Percentiles rank a stretch among this genome's conserved stretches.
Conservation (phyloP, 495 filamentous ascomycete genomes). For the Viridothelium virens region DNA sequence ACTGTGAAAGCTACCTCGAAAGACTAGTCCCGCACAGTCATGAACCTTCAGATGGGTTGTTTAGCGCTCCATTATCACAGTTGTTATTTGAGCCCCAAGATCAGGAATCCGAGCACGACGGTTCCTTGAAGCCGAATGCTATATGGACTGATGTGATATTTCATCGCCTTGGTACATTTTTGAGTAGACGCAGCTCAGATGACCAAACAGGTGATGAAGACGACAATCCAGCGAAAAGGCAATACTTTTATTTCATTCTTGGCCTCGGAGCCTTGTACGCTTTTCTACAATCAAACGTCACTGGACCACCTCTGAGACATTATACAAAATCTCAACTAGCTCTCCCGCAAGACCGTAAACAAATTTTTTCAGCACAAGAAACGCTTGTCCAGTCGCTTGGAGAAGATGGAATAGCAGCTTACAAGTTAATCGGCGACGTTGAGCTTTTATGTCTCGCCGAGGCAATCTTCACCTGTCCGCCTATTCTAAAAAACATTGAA, state of each 20-base stretch:
- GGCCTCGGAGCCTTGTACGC: conserved; percentile 65
- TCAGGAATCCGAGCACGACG: background rate
- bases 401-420: conserved; percentile 78
- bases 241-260: conserved; percentile 45
- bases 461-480: conserved; percentile 51
- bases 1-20: background rate
- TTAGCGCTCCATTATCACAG: background rate
- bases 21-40: background rate
- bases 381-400: conserved; percentile 55
- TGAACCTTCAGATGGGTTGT: background rate
- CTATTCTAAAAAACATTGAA: conserved; percentile 37
- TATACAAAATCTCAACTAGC: conserved; percentile 43
- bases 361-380: conserved; percentile 34
- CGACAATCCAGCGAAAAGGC: conserved; percentile 29
- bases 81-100: background rate
- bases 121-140: conserved; percentile 3
- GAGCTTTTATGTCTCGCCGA: conserved; percentile 76
- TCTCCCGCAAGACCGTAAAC: conserved; percentile 25
- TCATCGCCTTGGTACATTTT: conserved; percentile 30
- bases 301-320: conserved; percentile 69
- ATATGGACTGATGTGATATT: conserved; percentile 36
- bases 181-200: conserved; percentile 21
- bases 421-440: conserved; percentile 71
- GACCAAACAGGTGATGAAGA: background rate
- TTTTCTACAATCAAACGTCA: conserved; percentile 90